Evolutionary conservation across 2,329 filamentous ascomycete genomes (phyloP).

Genomic region (Trichoderma atrobrunneum): DNA sequence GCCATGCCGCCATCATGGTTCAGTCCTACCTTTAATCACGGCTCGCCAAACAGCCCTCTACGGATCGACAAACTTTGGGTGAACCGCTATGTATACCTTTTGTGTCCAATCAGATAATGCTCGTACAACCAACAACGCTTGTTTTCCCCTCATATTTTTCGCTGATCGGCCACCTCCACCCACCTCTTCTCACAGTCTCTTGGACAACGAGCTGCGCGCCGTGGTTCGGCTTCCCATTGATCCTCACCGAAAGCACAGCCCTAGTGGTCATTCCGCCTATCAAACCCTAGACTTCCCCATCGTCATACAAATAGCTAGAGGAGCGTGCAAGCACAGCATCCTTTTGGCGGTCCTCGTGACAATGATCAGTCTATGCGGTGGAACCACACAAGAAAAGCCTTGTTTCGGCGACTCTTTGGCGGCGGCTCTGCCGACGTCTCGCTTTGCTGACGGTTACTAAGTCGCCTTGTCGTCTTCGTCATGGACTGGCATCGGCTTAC

Average conservation of each 20-base stretch:
- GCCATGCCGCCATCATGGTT: not conserved
- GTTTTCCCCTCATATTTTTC: not conserved
- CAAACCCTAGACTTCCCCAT: slow-evolving; percentile 18
- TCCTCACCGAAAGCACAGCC: slow-evolving; percentile 16
- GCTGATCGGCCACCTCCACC: not conserved
- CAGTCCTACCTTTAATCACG: not conserved
- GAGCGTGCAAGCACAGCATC: not conserved
- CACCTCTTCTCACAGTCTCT: not conserved
- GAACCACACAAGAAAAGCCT: not conserved
- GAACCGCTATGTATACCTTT: not conserved
- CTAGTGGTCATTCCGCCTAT: slow-evolving; percentile 13
- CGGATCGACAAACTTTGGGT: not conserved
- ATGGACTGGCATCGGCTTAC: not conserved
- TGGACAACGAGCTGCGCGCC: not conserved
- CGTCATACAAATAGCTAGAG: not conserved
- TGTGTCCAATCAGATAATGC: slow-evolving; percentile 9
- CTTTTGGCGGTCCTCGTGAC: slow-evolving; percentile 18
- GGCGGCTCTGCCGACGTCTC: not conserved
- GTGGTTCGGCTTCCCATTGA: not conserved
- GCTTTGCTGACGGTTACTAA: not conserved
- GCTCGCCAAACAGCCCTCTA: not conserved
- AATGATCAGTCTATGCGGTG: not conserved
- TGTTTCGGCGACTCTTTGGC: not conserved
- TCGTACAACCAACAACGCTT: not conserved
- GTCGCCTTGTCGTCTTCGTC: not conserved